Evolutionary conservation across 2,329 filamentous ascomycete species (phyloP).

Genomic region (Microthyrium microscopicum): DNA sequence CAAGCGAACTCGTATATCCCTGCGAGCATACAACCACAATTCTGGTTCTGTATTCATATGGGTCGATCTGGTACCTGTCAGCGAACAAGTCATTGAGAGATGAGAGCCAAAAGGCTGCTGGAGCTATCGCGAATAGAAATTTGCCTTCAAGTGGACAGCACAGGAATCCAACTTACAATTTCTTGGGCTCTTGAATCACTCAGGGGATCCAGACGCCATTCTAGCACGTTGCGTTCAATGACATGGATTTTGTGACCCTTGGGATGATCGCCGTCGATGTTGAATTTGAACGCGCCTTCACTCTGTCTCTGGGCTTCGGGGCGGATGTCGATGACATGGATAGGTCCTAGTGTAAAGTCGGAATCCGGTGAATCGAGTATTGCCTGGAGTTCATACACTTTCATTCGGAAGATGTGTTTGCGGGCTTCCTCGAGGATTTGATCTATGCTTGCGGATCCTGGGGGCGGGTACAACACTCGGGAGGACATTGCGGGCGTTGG

Average conservation of each 20-base stretch:
- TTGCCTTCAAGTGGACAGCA: too few relatives aligned
- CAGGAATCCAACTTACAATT: too few relatives aligned
- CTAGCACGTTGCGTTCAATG: conserved; percentile 3
- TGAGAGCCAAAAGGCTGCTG: too few relatives aligned
- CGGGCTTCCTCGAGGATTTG: neutral
- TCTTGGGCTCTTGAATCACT: neutral
- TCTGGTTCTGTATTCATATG: neutral
- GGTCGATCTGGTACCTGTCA: too few relatives aligned
- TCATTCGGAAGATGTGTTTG: neutral
- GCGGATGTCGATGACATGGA: conserved; percentile 3
- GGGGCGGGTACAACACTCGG: too few relatives aligned
- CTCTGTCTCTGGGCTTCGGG: neutral
- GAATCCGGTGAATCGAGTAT: neutral
- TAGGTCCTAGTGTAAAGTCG: neutral
- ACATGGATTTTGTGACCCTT: neutral
- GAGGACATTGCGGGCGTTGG: too few relatives aligned
- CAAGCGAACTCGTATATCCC: conserved; percentile 4
- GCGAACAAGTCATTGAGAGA: too few relatives aligned
- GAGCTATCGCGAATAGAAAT: too few relatives aligned
- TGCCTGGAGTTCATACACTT: neutral
- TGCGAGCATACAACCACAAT: conserved; percentile 2
- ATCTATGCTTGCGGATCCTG: neutral
- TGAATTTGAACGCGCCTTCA: too few relatives aligned
- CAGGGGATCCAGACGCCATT: conserved; percentile 3
- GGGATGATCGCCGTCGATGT: too few relatives aligned